Percentiles rank a stretch among this genome's conserved stretches.
phyloP scores from a whole-genome alignment of 2,329 filamentous ascomycete genomes.

The Aspergillus caelatus region DNA sequence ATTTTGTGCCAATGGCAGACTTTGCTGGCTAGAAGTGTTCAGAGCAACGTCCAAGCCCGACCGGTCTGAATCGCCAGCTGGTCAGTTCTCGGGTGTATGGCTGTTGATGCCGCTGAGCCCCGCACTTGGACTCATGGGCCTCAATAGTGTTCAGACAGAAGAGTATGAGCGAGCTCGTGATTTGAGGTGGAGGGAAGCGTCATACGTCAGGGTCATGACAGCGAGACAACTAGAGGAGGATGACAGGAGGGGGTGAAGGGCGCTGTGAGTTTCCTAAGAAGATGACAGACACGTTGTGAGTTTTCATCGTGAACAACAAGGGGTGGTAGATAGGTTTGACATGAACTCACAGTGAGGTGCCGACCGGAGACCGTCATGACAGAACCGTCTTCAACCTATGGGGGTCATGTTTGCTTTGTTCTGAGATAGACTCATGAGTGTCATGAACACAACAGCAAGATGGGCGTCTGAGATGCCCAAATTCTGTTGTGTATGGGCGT shows the following conservation, averaged over 20 bases:
- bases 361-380: not conserved
- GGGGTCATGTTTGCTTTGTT: not conserved
- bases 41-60: not conserved
- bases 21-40: not conserved
- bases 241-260: not conserved
- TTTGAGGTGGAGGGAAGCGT: not conserved
- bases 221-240: not conserved
- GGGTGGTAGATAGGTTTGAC: not conserved
- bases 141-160: not conserved
- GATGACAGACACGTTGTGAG: not conserved
- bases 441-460: not conserved
- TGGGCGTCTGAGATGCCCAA: not conserved
- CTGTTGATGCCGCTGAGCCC: not conserved
- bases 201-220: not conserved
- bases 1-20: not conserved
- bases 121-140: not conserved
- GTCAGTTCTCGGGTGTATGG: not conserved
- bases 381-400: not conserved
- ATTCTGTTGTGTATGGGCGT: not conserved
- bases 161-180: not conserved
- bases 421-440: not conserved
- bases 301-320: not conserved
- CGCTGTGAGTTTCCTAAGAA: not conserved
- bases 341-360: not conserved
- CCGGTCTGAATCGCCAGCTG: too few relatives aligned